Conservation (phyloP, 1,284 basidiomycete genomes). For the Exobasidium rhododendri region DNA sequence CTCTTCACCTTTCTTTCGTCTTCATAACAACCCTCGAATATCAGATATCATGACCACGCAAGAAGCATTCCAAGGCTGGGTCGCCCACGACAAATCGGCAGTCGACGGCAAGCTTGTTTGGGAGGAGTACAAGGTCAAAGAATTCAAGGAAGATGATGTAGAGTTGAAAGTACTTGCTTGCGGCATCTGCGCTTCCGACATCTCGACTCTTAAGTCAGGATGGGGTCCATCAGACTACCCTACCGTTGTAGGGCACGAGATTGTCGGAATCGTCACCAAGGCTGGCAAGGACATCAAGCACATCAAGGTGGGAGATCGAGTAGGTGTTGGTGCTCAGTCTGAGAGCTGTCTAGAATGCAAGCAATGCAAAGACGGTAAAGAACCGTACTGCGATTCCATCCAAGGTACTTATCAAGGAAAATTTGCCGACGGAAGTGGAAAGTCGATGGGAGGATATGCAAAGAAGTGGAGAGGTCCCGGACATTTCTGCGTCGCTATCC, state of each 20-base stretch:
- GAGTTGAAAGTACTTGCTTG: constrained; percentile 39
- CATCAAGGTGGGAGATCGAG: constrained; percentile 64
- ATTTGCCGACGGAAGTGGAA: constrained; percentile 59
- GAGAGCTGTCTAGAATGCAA: constrained; percentile 62
- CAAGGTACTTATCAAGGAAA: constrained; percentile 57
- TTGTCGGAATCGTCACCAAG: constrained; percentile 60
- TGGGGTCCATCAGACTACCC: constrained; percentile 40
- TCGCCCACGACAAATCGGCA: constrained; percentile 33
- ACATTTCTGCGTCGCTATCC: constrained; percentile 48
- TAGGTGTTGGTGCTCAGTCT: constrained; percentile 65
- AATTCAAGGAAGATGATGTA: constrained; percentile 36
- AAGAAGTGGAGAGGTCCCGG: constrained; percentile 40
- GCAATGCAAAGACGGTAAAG: constrained; percentile 58
- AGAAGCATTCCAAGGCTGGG: constrained; percentile 40
- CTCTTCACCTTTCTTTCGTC: no score
- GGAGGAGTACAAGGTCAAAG: constrained; percentile 32
- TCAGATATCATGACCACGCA: neutral
- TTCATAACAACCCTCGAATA: neutral
- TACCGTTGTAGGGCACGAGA: constrained; percentile 60
- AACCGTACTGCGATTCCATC: constrained; percentile 44
- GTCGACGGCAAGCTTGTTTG: constrained; percentile 38
- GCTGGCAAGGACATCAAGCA: constrained; percentile 58
- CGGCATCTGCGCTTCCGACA: constrained; percentile 19
- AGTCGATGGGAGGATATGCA: constrained; percentile 38
- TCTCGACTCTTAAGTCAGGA: constrained; percentile 35